phyloP scores from a whole-genome alignment of 768 basidiomycete species.

The Amanita exitialis region DNA sequence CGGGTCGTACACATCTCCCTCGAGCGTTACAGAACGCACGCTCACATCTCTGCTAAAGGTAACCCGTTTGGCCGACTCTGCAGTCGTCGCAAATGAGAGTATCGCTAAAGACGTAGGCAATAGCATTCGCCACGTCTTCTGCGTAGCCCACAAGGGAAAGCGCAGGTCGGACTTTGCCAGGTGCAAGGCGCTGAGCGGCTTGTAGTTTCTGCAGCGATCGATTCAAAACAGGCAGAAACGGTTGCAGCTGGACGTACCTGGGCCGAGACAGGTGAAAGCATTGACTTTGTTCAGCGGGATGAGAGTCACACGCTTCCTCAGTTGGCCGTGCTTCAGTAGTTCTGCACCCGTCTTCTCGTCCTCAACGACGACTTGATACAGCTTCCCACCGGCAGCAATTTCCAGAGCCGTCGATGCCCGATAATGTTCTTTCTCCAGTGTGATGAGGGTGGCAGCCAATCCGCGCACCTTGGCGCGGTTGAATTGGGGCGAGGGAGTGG shows the following conservation, averaged over 20 bases:
- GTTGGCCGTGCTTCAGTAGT: constrained; percentile 58
- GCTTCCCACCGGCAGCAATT: constrained; percentile 78
- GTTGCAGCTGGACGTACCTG: constrained; percentile 26
- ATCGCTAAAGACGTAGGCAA: constrained; percentile 90
- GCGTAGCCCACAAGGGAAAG: constrained; percentile 83
- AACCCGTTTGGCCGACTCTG: constrained; percentile 76
- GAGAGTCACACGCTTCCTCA: constrained; percentile 86
- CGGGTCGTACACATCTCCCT: constrained; percentile 95
- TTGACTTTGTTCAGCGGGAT: constrained; percentile 92
- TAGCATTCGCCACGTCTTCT: constrained; percentile 75
- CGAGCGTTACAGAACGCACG: constrained; percentile 82
- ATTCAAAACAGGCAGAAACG: neutral
- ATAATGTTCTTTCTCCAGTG: constrained; percentile 58
- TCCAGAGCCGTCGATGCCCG: constrained; percentile 86
- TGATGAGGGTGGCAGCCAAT: constrained; percentile 81
- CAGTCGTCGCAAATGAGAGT: constrained; percentile 87
- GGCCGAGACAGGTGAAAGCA: constrained; percentile 32
- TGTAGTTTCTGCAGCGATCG: constrained; percentile 53
- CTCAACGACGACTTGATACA: constrained; percentile 92
- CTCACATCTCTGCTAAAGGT: constrained; percentile 67
- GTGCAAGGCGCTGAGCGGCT: constrained; percentile 60
- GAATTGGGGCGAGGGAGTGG: constrained; percentile 67
- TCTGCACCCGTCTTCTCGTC: constrained; percentile 84
- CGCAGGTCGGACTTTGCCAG: constrained; percentile 75
- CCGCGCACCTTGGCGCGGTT: constrained; percentile 86